Evolutionary conservation across 2,329 filamentous ascomycete species (phyloP).

Genomic region (Xylariaceae sp.): DNA sequence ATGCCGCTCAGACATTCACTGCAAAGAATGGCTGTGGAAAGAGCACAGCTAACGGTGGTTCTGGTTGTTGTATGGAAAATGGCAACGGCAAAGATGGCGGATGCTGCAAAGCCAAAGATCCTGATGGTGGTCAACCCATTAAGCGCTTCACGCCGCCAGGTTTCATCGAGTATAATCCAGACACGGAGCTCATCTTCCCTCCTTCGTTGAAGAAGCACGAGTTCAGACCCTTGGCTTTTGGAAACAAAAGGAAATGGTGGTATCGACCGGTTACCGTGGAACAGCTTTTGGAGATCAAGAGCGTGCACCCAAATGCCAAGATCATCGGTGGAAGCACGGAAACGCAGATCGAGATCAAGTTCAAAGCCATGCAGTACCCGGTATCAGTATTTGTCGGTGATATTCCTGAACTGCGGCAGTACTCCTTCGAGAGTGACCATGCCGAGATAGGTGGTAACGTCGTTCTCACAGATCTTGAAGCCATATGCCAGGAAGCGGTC

Average conservation of each 20-base stretch:
- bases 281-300: conserved; percentile 92
- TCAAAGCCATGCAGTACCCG: conserved; percentile 91
- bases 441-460: conserved; percentile 95
- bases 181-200: conserved; percentile 95
- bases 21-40: conserved; percentile 58
- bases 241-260: conserved; percentile 95
- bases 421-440: conserved; percentile 76
- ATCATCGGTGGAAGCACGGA: conserved; percentile 96
- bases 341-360: conserved; percentile 98
- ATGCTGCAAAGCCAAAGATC: conserved; percentile 72
- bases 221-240: conserved; percentile 82
- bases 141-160: conserved; percentile 82
- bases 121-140: conserved; percentile 58
- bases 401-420: conserved; percentile 86
- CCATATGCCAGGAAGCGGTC: conserved; percentile 79
- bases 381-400: conserved; percentile 93
- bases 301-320: conserved; percentile 81
- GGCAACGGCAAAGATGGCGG: conserved; percentile 55
- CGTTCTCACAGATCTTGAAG: conserved; percentile 86
- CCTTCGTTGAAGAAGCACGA: conserved; percentile 82
- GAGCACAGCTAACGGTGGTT: conserved; percentile 54
- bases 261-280: conserved; percentile 85
- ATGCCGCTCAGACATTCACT: conserved; percentile 91
- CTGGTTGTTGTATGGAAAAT: conserved; percentile 76
- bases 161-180: conserved; percentile 92